These are phyloP conservation scores for Ceratobasidium sp. DNA, from an alignment of 1,284 basidiomycete species.

Conservation along the genomic window DNA sequence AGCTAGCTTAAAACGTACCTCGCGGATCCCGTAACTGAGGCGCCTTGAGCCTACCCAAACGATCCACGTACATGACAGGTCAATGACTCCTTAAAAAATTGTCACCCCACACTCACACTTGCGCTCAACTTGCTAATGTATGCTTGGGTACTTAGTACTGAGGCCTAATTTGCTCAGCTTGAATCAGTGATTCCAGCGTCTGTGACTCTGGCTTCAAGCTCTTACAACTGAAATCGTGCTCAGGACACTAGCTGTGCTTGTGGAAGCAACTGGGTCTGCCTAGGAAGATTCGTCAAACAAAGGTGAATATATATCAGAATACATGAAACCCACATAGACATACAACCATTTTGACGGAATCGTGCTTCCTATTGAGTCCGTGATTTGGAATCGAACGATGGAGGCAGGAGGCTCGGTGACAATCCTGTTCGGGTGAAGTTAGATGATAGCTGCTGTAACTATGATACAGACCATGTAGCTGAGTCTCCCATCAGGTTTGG, in stretches of 20 bases:
- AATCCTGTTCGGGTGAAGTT: too few relatives aligned
- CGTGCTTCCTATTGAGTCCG: background rate
- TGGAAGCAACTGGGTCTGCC: too few relatives aligned
- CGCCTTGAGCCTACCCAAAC: background rate
- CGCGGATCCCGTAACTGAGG: background rate
- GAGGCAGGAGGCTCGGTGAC: background rate
- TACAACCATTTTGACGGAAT: too few relatives aligned
- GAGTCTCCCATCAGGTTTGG: background rate
- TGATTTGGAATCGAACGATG: background rate
- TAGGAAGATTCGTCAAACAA: too few relatives aligned
- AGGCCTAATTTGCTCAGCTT: background rate
- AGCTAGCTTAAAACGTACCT: background rate
- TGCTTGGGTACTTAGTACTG: background rate
- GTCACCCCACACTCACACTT: conserved; percentile 15
- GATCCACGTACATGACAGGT: background rate
- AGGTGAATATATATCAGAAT: too few relatives aligned
- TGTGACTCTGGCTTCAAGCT: too few relatives aligned
- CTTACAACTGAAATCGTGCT: too few relatives aligned
- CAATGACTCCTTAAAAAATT: background rate
- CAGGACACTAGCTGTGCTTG: too few relatives aligned
- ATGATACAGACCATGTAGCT: too few relatives aligned
- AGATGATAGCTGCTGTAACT: too few relatives aligned
- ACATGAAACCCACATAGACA: too few relatives aligned
- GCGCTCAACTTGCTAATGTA: background rate
- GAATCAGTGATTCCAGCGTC: too few relatives aligned